A percentile compares a stretch with the other conserved stretches of the same genome.
Conservation (phyloP, 2,329 filamentous ascomycete species). For the Cadophora sp. region DNA sequence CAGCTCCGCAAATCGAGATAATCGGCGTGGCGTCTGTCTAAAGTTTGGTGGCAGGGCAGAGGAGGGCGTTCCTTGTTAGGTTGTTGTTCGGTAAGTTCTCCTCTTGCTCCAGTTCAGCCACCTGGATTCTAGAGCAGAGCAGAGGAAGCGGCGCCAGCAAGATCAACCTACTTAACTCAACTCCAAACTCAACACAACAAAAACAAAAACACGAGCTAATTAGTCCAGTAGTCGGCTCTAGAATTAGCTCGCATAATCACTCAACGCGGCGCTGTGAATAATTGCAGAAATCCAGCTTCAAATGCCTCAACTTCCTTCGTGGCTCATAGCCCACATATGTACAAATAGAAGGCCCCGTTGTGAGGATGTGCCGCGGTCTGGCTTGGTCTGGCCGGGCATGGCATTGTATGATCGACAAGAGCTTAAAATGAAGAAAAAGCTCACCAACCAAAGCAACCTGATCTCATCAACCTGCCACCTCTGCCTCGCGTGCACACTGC, state of each 20-base stretch:
- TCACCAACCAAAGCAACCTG: not conserved
- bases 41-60: slow-evolving; percentile 12
- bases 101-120: slow-evolving; percentile 9
- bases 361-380: slow-evolving; percentile 5
- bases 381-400: not conserved
- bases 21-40: slow-evolving; percentile 15
- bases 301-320: not conserved
- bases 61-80: slow-evolving; percentile 8
- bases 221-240: not conserved
- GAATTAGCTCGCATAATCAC: not conserved
- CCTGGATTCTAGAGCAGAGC: not conserved
- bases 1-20: slow-evolving; percentile 6
- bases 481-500: not conserved
- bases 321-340: slow-evolving; percentile 1
- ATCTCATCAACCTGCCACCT: not conserved
- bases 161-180: not conserved
- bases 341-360: not conserved
- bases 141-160: slow-evolving; percentile 6
- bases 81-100: slow-evolving; percentile 10
- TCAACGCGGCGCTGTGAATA: not conserved
- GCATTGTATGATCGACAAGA: slow-evolving; percentile 7
- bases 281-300: not conserved
- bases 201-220: not conserved
- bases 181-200: not conserved
- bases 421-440: slow-evolving; percentile 4